Evolutionary conservation across 208 protist genomes (phyloP).

Genomic region (Trypanosoma cruzi): DNA sequence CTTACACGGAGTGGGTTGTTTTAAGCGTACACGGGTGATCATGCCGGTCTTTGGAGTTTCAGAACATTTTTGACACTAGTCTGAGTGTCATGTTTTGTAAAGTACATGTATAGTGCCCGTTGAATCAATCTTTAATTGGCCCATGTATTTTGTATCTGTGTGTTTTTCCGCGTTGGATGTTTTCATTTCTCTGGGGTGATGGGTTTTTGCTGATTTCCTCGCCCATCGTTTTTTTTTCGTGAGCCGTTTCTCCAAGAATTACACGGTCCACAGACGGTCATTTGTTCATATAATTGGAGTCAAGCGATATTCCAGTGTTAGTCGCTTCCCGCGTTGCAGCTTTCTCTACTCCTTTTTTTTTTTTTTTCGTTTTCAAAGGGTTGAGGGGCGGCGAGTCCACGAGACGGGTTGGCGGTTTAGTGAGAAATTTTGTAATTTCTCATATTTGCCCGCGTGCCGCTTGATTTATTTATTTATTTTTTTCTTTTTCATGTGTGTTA

Average conservation of each 20-base stretch:
- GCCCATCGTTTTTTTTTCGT: too few relatives aligned
- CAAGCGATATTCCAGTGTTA: neutral
- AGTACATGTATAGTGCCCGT: neutral
- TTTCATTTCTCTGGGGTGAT: too few relatives aligned
- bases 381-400: neutral
- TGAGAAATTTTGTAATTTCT: neutral
- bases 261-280: neutral
- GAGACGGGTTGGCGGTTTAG: neutral
- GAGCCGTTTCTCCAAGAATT: too few relatives aligned
- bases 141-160: neutral
- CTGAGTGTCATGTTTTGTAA: neutral
- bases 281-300: neutral
- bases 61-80: too few relatives aligned
- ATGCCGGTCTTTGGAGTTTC: too few relatives aligned
- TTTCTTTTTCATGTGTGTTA: neutral
- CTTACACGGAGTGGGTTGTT: slow-evolving; percentile 21
- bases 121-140: neutral
- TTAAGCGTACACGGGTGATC: neutral
- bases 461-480: too few relatives aligned
- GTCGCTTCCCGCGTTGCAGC: neutral
- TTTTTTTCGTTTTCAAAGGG: neutral
- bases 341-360: neutral
- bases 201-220: too few relatives aligned
- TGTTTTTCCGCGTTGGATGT: neutral
- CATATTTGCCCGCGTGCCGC: neutral